Conservation (phyloP, 257 asterid species). For the Cruciata laevipes region DNA sequence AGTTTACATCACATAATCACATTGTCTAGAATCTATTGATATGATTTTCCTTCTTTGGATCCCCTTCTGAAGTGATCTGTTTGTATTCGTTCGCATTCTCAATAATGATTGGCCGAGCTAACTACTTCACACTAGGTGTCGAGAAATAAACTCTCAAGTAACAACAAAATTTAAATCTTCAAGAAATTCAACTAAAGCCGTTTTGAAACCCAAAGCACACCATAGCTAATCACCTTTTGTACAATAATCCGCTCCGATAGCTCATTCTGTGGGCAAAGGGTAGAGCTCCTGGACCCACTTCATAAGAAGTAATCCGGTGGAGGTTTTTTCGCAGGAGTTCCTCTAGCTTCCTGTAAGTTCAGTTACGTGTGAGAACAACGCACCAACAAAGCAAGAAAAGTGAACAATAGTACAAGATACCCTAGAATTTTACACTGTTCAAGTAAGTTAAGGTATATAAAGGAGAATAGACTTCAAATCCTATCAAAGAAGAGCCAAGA, state of each 20-base stretch:
- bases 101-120: background rate
- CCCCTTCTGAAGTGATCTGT: background rate
- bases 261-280: constrained; percentile 8
- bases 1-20: background rate
- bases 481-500: background rate
- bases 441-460: background rate
- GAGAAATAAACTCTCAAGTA: constrained; percentile 3
- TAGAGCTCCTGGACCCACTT: constrained; percentile 10
- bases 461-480: background rate
- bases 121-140: constrained; percentile 10
- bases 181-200: background rate
- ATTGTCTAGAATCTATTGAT: background rate
- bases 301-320: constrained; percentile 93
- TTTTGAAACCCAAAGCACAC: background rate
- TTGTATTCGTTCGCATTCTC: constrained; percentile 6
- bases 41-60: constrained; percentile 4
- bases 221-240: constrained; percentile 3
- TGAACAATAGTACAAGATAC: background rate
- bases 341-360: constrained; percentile 80
- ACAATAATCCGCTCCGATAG: constrained; percentile 5
- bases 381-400: too few species aligned
- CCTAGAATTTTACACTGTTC: background rate
- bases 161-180: background rate
- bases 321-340: constrained; percentile 71
- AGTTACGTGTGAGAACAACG: constrained; percentile 1